Evolutionary conservation across 176 grass and related monocot species (phyloP), one percentile per base, ranked within the genome.

Genomic region (Phoenix dactylifera): DNA sequence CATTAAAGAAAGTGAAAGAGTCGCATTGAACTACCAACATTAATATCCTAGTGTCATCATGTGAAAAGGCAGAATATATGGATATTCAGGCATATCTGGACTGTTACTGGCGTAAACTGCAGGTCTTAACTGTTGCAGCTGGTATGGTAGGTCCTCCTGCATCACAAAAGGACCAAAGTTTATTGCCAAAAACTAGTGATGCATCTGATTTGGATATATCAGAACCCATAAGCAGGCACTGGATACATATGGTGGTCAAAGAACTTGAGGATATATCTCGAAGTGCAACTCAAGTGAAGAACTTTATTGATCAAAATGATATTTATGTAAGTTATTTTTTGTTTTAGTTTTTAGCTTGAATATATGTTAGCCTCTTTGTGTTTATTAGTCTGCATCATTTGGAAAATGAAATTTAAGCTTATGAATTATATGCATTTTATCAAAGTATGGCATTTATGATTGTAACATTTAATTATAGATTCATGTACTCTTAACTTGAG

Each of bases 11-110:
- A 82, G 74, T 17, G 77, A 76, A 23, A 79, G 58, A 50, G 80
- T 64, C 69, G 77, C 87, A 68, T 75, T 68, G 86, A 96, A 58
- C 23, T 85, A 72, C 68, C 80, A 58, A 83, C 91, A 26, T 70
- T 96, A 77, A 96, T 87, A 74, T 87, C 59, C 82, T 96, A 68
- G 79, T 96, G 76, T 87, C 80, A 62, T 83, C 83, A 71, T 90
- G 86, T 72, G 86, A 90, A 78, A 96, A 85, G 53, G 77, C 72
- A 67, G 85, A 90, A 74, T 72, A 74, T 64, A 79, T 90, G 77
- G 83, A 90, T 49, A 78, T 90, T 65, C 54, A 77, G 70, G 60
- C 87, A 51, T 90, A 95, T 82, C 76, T 90, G 66, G 78, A 95
- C 58, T 90, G 86, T 62, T 74, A 76, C 51, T 61, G 81, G 60